Conservation (phyloP, 805 yeast genomes). For the Kregervanrija pseudodelftensis region DNA sequence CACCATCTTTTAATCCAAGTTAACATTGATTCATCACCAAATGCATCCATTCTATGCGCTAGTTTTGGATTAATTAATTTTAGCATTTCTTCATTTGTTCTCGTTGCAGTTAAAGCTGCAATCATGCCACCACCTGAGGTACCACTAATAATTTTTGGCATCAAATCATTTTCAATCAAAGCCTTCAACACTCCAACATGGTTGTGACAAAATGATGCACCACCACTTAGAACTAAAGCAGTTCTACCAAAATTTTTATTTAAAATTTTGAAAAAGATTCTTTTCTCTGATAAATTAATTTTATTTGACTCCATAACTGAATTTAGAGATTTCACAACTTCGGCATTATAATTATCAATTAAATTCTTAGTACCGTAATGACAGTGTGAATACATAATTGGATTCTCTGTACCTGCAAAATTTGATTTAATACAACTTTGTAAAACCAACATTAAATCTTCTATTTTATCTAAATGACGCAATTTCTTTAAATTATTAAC, state of each 20-base stretch:
- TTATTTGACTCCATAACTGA: slow-evolving; percentile 32
- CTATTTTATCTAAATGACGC: slow-evolving; percentile 27
- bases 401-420: slow-evolving; percentile 74
- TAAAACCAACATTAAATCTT: slow-evolving; percentile 46
- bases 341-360: slow-evolving; percentile 46
- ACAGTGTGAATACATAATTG: slow-evolving; percentile 62
- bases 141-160: slow-evolving; percentile 68
- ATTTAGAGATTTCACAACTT: slow-evolving; percentile 43
- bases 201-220: slow-evolving; percentile 70
- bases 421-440: slow-evolving; percentile 66
- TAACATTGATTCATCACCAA: slow-evolving; percentile 50
- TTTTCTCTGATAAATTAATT: slow-evolving; percentile 36
- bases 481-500: slow-evolving; percentile 34
- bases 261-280: slow-evolving; percentile 47
- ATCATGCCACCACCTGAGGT: slow-evolving; percentile 79
- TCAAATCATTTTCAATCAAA: slow-evolving; percentile 52
- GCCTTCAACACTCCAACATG: slow-evolving; percentile 76
- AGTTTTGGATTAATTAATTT: slow-evolving; percentile 52
- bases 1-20: slow-evolving; percentile 61
- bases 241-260: slow-evolving; percentile 64
- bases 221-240: slow-evolving; percentile 70
- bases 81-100: slow-evolving; percentile 60
- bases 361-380: slow-evolving; percentile 67
- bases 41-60: slow-evolving; percentile 59
- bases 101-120: slow-evolving; percentile 63